Percentiles rank a stretch among this genome's conserved stretches.
phyloP scores from a whole-genome alignment of 73 alveolate genomes.

The Paramecium sexaurelia region DNA sequence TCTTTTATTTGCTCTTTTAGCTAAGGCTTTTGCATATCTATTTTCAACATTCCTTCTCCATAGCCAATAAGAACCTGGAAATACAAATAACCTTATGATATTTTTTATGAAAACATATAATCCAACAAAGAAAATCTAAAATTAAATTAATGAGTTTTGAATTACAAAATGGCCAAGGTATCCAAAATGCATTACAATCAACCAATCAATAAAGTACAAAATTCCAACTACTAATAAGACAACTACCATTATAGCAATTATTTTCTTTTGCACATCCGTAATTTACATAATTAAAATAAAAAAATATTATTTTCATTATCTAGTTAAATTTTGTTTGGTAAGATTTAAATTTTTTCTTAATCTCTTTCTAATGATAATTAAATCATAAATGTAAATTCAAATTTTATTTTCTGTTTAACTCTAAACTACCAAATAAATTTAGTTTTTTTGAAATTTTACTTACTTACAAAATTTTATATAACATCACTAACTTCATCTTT shows the following conservation, averaged over 20 bases:
- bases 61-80: constrained; percentile 67
- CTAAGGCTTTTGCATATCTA: neutral
- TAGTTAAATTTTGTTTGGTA: neutral
- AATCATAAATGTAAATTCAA: neutral
- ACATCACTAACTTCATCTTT: too few relatives aligned
- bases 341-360: neutral
- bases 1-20: constrained; percentile 6
- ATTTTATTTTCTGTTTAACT: too few relatives aligned
- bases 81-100: constrained; percentile 52
- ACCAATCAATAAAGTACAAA: neutral
- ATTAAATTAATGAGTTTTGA: neutral
- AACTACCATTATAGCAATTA: neutral
- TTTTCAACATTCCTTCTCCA: constrained; percentile 63
- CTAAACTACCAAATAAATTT: too few relatives aligned
- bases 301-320: neutral
- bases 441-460: too few relatives aligned
- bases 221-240: neutral
- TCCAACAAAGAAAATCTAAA: neutral
- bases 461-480: too few relatives aligned
- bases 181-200: neutral
- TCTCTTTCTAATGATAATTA: neutral
- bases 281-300: neutral
- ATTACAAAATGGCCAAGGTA: constrained; percentile 8
- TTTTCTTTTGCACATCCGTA: neutral
- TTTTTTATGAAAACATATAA: constrained; percentile 26